A percentile compares a stretch with the other conserved stretches of the same genome.
Evolutionary conservation across 192 early-diverging fungal species (phyloP).

Genomic region (Geranomyces variabilis): DNA sequence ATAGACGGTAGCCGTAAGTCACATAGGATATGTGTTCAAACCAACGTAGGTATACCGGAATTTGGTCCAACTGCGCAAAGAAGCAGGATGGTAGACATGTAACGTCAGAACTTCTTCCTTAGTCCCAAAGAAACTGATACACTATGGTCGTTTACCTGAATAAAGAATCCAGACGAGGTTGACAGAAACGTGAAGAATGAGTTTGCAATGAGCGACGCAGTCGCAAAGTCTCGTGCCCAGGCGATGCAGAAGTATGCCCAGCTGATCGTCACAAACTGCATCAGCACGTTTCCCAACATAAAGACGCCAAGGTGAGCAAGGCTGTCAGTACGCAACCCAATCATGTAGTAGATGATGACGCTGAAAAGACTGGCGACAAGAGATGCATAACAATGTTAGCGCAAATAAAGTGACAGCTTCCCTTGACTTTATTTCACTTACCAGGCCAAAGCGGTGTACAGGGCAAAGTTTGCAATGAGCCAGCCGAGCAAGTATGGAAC

Average conservation of each 20-base stretch:
- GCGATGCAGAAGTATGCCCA: constrained; percentile 44
- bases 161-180: constrained; percentile 46
- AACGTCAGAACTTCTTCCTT: background rate
- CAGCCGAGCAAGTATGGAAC: constrained; percentile 47
- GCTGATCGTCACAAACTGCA: constrained; percentile 37
- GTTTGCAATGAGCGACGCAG: constrained; percentile 45
- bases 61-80: constrained; percentile 33
- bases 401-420: too few relatives aligned
- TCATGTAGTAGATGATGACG: constrained; percentile 49
- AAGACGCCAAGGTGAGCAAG: constrained; percentile 44
- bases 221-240: constrained; percentile 50
- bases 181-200: constrained; percentile 44
- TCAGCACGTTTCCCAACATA: constrained; percentile 22
- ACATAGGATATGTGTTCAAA: constrained; percentile 37
- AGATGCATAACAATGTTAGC: too few relatives aligned
- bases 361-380: constrained; percentile 26
- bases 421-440: too few relatives aligned
- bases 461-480: constrained; percentile 42
- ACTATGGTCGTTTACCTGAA: constrained; percentile 25
- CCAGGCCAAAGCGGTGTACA: constrained; percentile 31
- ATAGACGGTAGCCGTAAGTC: constrained; percentile 39
- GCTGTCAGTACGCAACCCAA: constrained; percentile 45
- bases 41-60: constrained; percentile 47
- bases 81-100: background rate
- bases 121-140: background rate